Conservation (phyloP, 768 basidiomycete species). For the Mycena crocata region DNA sequence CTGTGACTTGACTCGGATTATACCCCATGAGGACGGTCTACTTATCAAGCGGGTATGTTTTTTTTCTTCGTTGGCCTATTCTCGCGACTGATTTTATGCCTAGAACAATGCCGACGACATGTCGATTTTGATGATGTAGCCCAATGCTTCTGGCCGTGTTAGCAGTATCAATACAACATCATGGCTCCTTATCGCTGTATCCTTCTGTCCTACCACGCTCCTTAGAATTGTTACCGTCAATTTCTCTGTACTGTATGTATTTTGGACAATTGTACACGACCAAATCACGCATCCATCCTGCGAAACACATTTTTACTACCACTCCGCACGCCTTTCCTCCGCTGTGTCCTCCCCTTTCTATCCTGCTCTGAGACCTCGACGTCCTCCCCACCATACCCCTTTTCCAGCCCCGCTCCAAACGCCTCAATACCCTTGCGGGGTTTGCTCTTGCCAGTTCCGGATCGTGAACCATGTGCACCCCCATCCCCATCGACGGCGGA, state of each 20-base stretch:
- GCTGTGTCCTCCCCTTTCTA: constrained; percentile 80
- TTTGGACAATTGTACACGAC: neutral
- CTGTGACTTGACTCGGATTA: neutral
- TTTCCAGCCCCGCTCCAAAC: constrained; percentile 93
- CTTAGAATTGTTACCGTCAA: no score
- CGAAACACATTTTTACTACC: constrained; percentile 89
- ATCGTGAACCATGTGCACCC: constrained; percentile 47
- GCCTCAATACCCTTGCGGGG: constrained; percentile 73
- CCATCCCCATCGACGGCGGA: constrained; percentile 40
- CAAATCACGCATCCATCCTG: constrained; percentile 20
- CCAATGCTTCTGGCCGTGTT: no score
- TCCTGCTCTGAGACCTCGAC: constrained; percentile 71
- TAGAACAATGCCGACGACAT: neutral
- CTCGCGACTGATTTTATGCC: neutral
- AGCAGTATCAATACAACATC: no score
- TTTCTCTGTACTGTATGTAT: neutral
- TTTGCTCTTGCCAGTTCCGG: constrained; percentile 48
- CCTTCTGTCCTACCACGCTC: neutral
- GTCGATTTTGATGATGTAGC: constrained; percentile 20
- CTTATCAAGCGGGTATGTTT: constrained; percentile 15
- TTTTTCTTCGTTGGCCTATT: neutral
- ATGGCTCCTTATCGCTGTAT: neutral
- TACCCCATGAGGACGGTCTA: constrained; percentile 22
- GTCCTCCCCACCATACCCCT: constrained; percentile 65
- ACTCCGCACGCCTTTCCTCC: constrained; percentile 84